Evolutionary conservation across 257 asterid species (phyloP), one percentile per base, ranked within the genome.

Genomic region (Asclepias syriaca): DNA sequence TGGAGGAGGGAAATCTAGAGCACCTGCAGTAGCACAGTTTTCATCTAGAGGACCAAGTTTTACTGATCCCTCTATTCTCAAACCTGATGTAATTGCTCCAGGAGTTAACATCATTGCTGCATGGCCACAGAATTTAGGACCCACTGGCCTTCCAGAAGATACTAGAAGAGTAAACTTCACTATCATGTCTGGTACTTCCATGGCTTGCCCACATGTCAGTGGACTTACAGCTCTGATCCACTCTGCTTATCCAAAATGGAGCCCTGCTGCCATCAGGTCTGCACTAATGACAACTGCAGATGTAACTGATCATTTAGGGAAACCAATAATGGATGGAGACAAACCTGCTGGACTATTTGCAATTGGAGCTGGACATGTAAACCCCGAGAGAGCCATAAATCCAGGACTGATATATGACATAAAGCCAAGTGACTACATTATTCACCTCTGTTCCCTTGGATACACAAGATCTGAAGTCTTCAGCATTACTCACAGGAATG

Each of bases 51-150:
- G 97, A 14, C 96, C 97, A 0, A 90, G 97, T 75, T 87, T 74
- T 76, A 84, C 90, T 0, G 97, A 93, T 63, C 96, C 97, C 65
- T 84, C 96, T 6, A 80, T 93, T 39, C 88, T 93, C 61, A 93
- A 90, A 77, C 98, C 97, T 8, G 98, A 93, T 71, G 77, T 93
- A 84, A 87, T 90, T 54, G 98, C 97, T 69, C 96, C 97, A 3
- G 97, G 97, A 40, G 98, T 93, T 16, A 93, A 93, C 84, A 90
- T 90, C 46, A 89, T 93, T 1, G 98, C 96, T 7, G 98, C 97
- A 0, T 93, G 97, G 98, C 98, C 96, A 8, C 93, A 93, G 61
- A 93, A 90, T 64, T 84, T 93, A 12, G 97, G 96, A 70, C 97
- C 96, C 0, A 90, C 88, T n/a, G 92, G 86, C 77, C 95, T 93